These are phyloP conservation scores for Microsporum audouinii DNA, from an alignment of 2,329 filamentous ascomycete species.

Conservation along the genomic window DNA sequence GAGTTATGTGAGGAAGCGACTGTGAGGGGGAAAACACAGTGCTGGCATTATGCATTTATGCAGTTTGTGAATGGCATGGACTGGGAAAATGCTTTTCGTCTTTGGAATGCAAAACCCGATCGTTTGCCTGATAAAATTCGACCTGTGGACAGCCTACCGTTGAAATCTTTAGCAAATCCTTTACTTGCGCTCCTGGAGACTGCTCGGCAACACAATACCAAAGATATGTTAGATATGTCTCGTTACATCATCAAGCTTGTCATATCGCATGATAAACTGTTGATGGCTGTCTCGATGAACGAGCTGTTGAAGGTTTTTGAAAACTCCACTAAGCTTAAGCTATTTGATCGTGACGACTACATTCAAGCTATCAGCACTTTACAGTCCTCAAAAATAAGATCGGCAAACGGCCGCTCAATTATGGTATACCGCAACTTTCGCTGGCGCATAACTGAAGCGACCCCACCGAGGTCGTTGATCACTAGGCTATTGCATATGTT, in stretches of 20 bases:
- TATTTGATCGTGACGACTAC: slow-evolving; percentile 17
- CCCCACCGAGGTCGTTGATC: slow-evolving; percentile 18
- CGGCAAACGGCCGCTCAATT: slow-evolving; percentile 23
- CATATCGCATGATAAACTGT: slow-evolving; percentile 19
- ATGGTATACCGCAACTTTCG: slow-evolving; percentile 34
- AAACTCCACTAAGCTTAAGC: slow-evolving; percentile 1
- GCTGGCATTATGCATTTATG: slow-evolving; percentile 24
- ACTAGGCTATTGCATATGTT: slow-evolving; percentile 20
- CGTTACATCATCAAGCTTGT: slow-evolving; percentile 20
- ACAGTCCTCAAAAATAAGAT: slow-evolving; percentile 19
- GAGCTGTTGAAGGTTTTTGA: slow-evolving; percentile 23
- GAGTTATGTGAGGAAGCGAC: slow-evolving; percentile 34
- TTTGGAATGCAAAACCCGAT: slow-evolving; percentile 22
- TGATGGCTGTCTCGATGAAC: slow-evolving; percentile 22
- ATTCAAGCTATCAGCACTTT: slow-evolving; percentile 22
- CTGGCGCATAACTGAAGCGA: slow-evolving; percentile 20
- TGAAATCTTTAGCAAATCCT: slow-evolving; percentile 13
- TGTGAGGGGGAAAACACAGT: slow-evolving; percentile 16
- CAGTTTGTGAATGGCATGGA: slow-evolving; percentile 22
- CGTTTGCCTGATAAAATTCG: neutral
- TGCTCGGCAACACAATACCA: neutral
- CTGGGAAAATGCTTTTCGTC: slow-evolving; percentile 24
- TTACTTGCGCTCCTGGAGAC: slow-evolving; percentile 17
- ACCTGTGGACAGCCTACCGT: slow-evolving; percentile 7
- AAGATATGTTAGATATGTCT: slow-evolving; percentile 11